Evolutionary conservation across 768 basidiomycete genomes (phyloP), one percentile per base, ranked within the genome.

Genomic region (Mycena pura): DNA sequence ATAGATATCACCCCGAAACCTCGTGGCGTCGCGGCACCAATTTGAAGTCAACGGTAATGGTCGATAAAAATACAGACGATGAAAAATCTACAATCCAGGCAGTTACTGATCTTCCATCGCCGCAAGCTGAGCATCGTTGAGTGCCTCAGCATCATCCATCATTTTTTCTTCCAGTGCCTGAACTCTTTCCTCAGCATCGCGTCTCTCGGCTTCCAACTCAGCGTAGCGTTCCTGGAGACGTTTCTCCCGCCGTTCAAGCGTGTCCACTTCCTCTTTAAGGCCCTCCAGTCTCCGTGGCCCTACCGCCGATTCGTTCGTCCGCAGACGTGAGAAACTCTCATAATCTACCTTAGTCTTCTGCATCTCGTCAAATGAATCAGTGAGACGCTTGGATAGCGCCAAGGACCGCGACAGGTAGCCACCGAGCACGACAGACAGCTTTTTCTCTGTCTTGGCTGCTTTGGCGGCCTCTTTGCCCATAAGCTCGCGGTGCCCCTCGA

Each of bases 181-280:
- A 29, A 93, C 82, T 45, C 88, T 81, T 21, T 76, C 79, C 68
- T 84, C 82, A 3, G 84, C 76, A 47, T 90, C 89, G 48, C 82
- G 76, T 67, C 86, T 80, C 76, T 95, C 90, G 57, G 80, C 77
- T 57, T 89, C 86, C 62, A 99, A 73, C 67, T 95, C 95, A n/a
- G 85, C 87, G 74, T 96, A 97, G 47, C 86, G 79, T 65, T 84
- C 84, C 76, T 99, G 97, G 66, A 97, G 77, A 67, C 85, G 75
- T 53, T 82, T 78, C 76, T 98, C 97, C 66, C 92, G 81, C 59
- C 81, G 77, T 72, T 93, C 90, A 27, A 99, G 80, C 63, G 77
- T 80, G 34, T 91, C 89, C 22, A 98, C 96, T 72, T 98, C 96
- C 68, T 94, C 93, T 72, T 87, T 87, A 66, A 97, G 82, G n/a